These are phyloP conservation scores for Catenaria anguillulae DNA, from an alignment of 371 early-diverging fungal species.

Conservation along the genomic window DNA sequence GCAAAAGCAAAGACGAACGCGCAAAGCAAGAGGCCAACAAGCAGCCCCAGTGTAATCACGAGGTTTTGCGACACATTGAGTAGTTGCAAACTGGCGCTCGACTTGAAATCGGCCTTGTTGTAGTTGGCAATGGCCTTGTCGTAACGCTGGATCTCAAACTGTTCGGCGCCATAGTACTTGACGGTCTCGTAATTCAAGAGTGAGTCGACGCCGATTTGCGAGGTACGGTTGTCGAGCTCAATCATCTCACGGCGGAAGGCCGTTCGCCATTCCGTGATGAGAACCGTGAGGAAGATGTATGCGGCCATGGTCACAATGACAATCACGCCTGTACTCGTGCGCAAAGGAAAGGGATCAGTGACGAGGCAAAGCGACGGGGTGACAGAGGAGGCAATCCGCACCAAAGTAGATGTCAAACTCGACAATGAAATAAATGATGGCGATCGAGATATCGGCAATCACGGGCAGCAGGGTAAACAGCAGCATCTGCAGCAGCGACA, in stretches of 20 bases:
- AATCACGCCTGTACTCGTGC: conserved; percentile 36
- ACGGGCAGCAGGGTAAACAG: conserved; percentile 80
- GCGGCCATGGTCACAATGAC: conserved; percentile 72
- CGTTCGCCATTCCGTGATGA: conserved; percentile 84
- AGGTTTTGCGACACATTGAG: conserved; percentile 73
- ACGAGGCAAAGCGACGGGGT: not conserved
- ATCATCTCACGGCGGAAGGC: conserved; percentile 60
- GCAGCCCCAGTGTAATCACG: conserved; percentile 64
- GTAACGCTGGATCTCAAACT: conserved; percentile 64
- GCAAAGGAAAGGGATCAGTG: not conserved
- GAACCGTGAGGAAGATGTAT: conserved; percentile 66
- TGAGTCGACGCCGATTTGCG: conserved; percentile 74
- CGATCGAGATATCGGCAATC: conserved; percentile 69
- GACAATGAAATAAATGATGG: conserved; percentile 50
- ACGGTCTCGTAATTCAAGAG: conserved; percentile 92
- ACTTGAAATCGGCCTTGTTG: conserved; percentile 65
- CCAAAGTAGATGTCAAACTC: conserved; percentile 42
- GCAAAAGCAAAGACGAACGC: too few species aligned
- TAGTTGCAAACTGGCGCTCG: conserved; percentile 48
- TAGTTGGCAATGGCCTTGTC: conserved; percentile 53
- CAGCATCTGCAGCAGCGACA: conserved; percentile 60
- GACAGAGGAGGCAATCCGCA: not conserved
- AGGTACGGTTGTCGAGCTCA: conserved; percentile 55
- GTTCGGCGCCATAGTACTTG: conserved; percentile 62
- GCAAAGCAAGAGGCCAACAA: conserved; percentile 53